Evolutionary conservation across 257 asterid species (phyloP).

Genomic region (Salvia hispanica): DNA sequence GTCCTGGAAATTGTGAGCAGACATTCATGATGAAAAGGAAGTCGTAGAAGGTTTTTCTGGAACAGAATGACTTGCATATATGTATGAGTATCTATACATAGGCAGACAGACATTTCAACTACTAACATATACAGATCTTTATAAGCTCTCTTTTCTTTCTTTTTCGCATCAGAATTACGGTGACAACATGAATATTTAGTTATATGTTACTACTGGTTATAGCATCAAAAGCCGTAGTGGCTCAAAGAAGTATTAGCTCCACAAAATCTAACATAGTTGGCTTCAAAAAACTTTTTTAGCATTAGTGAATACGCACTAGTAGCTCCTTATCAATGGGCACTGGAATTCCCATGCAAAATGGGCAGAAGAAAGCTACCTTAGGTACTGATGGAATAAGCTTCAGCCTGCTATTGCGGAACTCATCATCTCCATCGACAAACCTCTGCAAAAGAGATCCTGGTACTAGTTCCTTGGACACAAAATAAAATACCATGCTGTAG

Average conservation of each 20-base stretch:
- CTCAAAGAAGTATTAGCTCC: background rate
- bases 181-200: slow-evolving; percentile 2
- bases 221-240: background rate
- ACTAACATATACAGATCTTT: too few relatives aligned
- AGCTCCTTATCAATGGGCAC: background rate
- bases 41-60: too few relatives aligned
- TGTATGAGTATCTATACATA: too few relatives aligned
- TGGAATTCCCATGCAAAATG: background rate
- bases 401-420: slow-evolving; percentile 90
- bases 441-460: slow-evolving; percentile 89
- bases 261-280: background rate
- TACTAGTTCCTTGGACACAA: slow-evolving; percentile 62
- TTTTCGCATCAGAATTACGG: too few relatives aligned
- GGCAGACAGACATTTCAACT: too few relatives aligned
- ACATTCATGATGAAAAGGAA: too few relatives aligned
- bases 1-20: too few relatives aligned
- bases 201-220: background rate
- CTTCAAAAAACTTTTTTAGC: slow-evolving; percentile 7
- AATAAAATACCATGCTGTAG: slow-evolving; percentile 98
- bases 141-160: too few relatives aligned
- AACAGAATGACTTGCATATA: too few relatives aligned
- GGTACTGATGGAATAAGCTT: slow-evolving; percentile 99
- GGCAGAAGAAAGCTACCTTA: slow-evolving; percentile 57
- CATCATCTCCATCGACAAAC: slow-evolving; percentile 97
- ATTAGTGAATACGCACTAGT: too few relatives aligned